Evolutionary conservation across 1,284 basidiomycete genomes (phyloP), one percentile per base, ranked within the genome.

Genomic region (Ustilago loliicola): DNA sequence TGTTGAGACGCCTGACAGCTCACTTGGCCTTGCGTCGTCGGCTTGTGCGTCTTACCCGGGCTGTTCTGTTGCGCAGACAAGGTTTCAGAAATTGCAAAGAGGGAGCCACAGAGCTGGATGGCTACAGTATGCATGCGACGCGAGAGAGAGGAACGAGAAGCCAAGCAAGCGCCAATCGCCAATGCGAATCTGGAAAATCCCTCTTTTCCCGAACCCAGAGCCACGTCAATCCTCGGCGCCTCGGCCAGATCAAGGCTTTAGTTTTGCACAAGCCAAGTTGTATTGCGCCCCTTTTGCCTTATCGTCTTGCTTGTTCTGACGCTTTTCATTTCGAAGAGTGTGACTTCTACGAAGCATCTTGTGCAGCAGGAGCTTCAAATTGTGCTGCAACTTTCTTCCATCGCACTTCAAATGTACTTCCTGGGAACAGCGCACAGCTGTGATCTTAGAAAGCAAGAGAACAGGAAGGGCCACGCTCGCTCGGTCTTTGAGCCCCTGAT

Each of bases 31-130:
- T 40, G 34, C n/a, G 53, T 55, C 53, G 53, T 38, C 36, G 36
- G 36, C 36, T 40, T 55, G 53, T 57, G 55, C 38, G 40, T 30
- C 34, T 57, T 45, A 8, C n/a, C 1, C 19, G 23, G 10, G 55
- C 36, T 8, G 36, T n/a, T n/a, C 53, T 8, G 15, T 8, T 55
- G n/a, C 36, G 53, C 53, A 40, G 27, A 29, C 48, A 50, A 27
- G 25, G 48, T 50, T 50, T 36, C 52, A 53, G 50, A 51, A 30
- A 29, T 13, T 21, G 50, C n/a, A 10, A 38, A 15, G 9, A 11
- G 36, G 36, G n/a, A n/a, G n/a, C n/a, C n/a, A n/a, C 36, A 11
- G 36, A 15, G 7, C 17, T 38, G 36, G 36, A 7, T 38, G 36
- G 36, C 36, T 10, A 8, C n/a, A n/a, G n/a, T 38, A 38, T 15